Base-by-base conservation (phyloP, 2,329 filamentous ascomycete genomes). In the Corinectria fuckeliana region DNA sequence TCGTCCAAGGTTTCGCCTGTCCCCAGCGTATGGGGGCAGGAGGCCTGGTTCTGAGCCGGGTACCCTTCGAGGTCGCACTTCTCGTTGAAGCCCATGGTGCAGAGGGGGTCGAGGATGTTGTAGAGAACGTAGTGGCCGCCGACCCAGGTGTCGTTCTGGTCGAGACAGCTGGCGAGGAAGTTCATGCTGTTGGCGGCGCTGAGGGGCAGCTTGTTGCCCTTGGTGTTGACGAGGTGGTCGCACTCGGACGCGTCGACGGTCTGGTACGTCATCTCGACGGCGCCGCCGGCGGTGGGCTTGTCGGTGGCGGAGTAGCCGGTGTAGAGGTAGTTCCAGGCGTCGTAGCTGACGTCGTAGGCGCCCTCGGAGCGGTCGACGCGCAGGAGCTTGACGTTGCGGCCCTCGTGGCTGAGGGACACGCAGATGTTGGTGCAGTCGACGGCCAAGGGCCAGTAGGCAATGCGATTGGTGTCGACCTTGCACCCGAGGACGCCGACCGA, bases 311-410 rank as follows among this genome's bases (percentile, higher is more conserved):
- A 76, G 51, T 79, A 57, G 55, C 82, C 82, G 0, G 79, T 82
- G 48, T 74, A 68, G n/a, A 88, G 82, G 64, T 84, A 85, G 74
- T 86, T 86, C 83, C 84, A 88, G 20, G 85, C 85, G 66, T 87
- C 85, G 76, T 87, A 88, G 69, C 77, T 81, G 69, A 88, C 78
- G 70, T 88, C 85, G 73, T 86, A 72, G 26, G 85, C 85, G 56
- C 84, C 84, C 55, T 78, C 76, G 0, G 84, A 87, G 62, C 80
- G 76, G 74, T 88, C 85, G 66, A 88, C 74, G 69, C 82, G 82
- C 38, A 88, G 79, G 45, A 92, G 85, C 61, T 86, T 80, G 58
- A 89, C 76, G 21, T 75, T 76, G 47, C 84, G 82, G 56, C 76
- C 80, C 28, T 75, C 71, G 72, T 82, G 79, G 42, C 74, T 77